Base-by-base conservation (phyloP, 1,284 basidiomycete species). In the Uromyces viciae-fabae region DNA sequence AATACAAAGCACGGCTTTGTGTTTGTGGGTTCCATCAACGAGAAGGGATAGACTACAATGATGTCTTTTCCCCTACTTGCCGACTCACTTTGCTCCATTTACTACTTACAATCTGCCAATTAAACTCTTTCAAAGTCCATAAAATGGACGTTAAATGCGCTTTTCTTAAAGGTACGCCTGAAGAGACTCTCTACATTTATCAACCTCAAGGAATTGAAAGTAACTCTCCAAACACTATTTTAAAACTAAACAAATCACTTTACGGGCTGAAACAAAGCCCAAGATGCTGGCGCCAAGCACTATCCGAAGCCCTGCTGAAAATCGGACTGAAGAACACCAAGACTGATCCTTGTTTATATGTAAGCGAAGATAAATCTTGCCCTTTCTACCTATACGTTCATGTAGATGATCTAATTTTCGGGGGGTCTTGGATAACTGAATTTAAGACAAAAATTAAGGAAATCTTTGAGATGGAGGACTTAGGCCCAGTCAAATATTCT, bases 201-300 rank as follows among this genome's bases (percentile, higher is more conserved):
- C 22, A 5, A 9, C 33, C n/a, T 5, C 71, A 28, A 46, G 43
- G 31, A 11, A 3, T 33, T 31, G 28, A 15, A 19, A 11, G 7
- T 68, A 8, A 7, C 49, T 15, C 5, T 28, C 14, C 31, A 4
- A 73, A 54, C 31, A 14, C 3, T 25, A n/a, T 22, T 19, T 31
- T 73, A 14, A 73, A 28, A 7, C 43, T 73, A 25, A 56, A 73
- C 31, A 73, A 54, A 54, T 73, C 49, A 2, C 28, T 49, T 2
- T 73, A 73, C 31, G 46, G 42, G 3, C 46, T 52, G 14, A 73
- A 73, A 46, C 40, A 73, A 73, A 73, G 71, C 17, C 71, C 46
- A 4, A 5, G 31, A 8, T 73, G 71, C 46, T 73, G 71, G 71
- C 15, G 54, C n/a, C 17, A 49, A 36, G 25, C 38, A 28, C 46